Evolutionary conservation across 768 basidiomycete genomes (phyloP), one percentile per base, ranked within the genome.

Genomic region (Suillus sp.): DNA sequence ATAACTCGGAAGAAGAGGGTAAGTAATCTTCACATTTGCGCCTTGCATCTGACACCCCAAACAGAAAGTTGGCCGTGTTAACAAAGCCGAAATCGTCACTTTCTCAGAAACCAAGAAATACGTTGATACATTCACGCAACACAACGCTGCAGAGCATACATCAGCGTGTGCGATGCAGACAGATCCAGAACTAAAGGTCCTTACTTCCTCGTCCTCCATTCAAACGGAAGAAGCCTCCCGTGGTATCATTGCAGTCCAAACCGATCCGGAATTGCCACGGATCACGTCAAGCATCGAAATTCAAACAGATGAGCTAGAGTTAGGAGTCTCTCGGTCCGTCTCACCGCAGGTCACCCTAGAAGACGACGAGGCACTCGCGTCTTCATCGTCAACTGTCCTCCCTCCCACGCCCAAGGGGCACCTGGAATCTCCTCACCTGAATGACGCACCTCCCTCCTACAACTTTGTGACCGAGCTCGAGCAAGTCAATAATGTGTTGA

Each of bases 1-100:
- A 94, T 96, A 68, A 95, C 93, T 1, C 80, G 92, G 63, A 90
- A 86, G 70, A 92, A 90, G 76, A 81, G 90, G 80, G 89, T 89
- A 70, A 30, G 78, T 69, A n/a, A 20, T 20, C 22, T 55, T 22
- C 55, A 35, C 42, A n/a, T 50, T 14, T 14, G 11, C 65, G 51
- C 47, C 64, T 68, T 40, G 69, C 51, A 56, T 25, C 2, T 20
- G 27, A 62, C 22, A 66, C 43, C 35, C 9, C 38, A 56, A 14
- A 6, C 72, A 92, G 90, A 91, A 90, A 75, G 86, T 92, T 40
- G 83, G 83, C 75, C 86, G 89, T 25, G 80, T 83, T 6, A 84
- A 82, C 69, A 80, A 80, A 69, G 62, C 43, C 16, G 82, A 84
- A 68, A 77, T 80, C 20, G 55, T 72, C 60, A 72, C 77, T 67